Percentiles rank a stretch among this genome's conserved stretches.
These are phyloP conservation scores for Lactarius tabidus DNA, from an alignment of 768 basidiomycete genomes.

Conservation along the genomic window DNA sequence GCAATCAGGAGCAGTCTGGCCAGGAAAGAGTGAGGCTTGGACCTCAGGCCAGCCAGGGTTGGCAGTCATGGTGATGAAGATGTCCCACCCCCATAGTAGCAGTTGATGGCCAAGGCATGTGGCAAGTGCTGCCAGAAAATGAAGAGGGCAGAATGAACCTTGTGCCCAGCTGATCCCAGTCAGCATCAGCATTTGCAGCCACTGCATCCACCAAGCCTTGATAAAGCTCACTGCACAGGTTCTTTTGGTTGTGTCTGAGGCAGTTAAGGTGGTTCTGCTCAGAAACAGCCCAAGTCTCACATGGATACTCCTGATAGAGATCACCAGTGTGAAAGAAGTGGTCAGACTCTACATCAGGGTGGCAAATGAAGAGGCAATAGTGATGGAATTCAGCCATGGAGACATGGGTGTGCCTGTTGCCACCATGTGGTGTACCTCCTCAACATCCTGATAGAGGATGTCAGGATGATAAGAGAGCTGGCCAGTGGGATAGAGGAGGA, in stretches of 20 bases:
- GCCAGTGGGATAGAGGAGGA: slow-evolving; percentile 10
- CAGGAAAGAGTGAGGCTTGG: background rate
- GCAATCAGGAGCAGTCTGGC: slow-evolving; percentile 38
- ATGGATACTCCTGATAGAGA: background rate
- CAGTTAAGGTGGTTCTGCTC: background rate
- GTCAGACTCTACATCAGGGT: background rate
- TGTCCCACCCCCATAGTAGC: background rate
- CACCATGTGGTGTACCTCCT: background rate
- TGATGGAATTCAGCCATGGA: background rate
- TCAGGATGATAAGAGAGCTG: background rate
- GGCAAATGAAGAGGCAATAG: background rate
- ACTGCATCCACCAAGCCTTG: background rate
- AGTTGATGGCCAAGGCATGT: slow-evolving; percentile 2
- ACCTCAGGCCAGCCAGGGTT: slow-evolving; percentile 46
- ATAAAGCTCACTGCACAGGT: background rate
- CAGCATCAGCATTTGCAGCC: background rate
- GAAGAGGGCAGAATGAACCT: background rate
- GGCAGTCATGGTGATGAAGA: slow-evolving; percentile 43
- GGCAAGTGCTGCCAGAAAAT: no score
- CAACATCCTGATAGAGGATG: background rate
- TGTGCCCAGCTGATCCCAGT: background rate
- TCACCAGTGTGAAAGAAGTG: background rate
- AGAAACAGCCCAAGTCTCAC: background rate
- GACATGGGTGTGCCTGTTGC: background rate
- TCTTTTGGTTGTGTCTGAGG: background rate